These are phyloP conservation scores for Zea luxurians DNA, from an alignment of 176 grass and related monocot species.

Conservation along the genomic window DNA sequence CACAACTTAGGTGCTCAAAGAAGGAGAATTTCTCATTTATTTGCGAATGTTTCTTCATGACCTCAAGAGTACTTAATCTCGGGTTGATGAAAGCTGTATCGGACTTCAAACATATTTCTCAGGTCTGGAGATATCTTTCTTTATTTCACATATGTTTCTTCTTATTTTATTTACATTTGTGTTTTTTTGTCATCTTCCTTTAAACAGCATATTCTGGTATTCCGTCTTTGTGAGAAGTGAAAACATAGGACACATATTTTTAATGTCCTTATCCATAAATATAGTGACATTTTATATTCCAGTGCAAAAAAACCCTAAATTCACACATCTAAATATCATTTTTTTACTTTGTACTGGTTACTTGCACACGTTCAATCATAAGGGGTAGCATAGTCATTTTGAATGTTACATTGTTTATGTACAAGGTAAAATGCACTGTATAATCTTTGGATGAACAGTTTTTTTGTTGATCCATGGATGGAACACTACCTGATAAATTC, in stretches of 20 bases:
- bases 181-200: conserved; percentile 1
- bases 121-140: conserved; percentile 57
- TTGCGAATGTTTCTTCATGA: conserved; percentile 99
- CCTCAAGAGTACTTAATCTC: conserved; percentile 83
- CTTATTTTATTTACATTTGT: conserved; percentile 8
- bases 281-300: not conserved
- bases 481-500: not conserved
- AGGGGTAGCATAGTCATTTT: not conserved
- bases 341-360: not conserved
- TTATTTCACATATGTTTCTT: conserved; percentile 23
- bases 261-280: not conserved
- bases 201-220: not conserved
- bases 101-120: conserved; percentile 81
- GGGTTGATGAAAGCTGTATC: conserved; percentile 89
- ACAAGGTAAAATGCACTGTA: not conserved
- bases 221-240: not conserved
- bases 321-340: not conserved
- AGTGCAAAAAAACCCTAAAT: not conserved
- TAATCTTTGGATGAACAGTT: not conserved
- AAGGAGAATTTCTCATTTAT: conserved; percentile 93
- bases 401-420: not conserved
- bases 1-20: conserved; percentile 43
- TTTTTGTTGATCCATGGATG: not conserved
- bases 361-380: not conserved
- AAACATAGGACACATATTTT: not conserved